These are phyloP conservation scores for Marasmius fiardii DNA, from an alignment of 1,284 basidiomycete species.

Conservation along the genomic window DNA sequence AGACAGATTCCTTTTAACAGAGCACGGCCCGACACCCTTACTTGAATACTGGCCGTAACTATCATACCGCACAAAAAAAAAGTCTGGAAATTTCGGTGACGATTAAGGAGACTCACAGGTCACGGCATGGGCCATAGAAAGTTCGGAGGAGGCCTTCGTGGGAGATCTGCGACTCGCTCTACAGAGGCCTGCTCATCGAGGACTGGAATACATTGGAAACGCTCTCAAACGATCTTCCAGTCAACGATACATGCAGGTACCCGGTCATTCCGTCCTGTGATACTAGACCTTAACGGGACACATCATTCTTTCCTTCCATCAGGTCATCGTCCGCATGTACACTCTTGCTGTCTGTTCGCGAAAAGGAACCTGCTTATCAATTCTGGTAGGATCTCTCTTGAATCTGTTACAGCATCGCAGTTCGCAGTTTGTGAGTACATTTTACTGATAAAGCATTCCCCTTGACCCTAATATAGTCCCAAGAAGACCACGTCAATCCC, in stretches of 20 bases:
- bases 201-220: no score
- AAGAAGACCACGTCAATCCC: not conserved
- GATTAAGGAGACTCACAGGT: constrained; percentile 12
- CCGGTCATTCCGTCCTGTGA: not conserved
- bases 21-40: constrained; percentile 10
- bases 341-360: not conserved
- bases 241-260: not conserved
- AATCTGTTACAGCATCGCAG: constrained; percentile 1
- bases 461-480: not conserved
- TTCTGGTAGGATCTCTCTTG: not conserved
- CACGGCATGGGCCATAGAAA: constrained; percentile 11
- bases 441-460: not conserved
- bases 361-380: not conserved
- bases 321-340: constrained; percentile 7
- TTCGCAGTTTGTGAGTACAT: not conserved
- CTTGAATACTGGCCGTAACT: constrained; percentile 3
- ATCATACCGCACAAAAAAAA: constrained; percentile 4
- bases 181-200: no score
- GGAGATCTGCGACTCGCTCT: not conserved
- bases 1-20: constrained; percentile 11
- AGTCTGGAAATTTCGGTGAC: constrained; percentile 12
- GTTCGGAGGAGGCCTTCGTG: constrained; percentile 7
- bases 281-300: constrained; percentile 13
- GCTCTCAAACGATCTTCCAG: no score
- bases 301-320: constrained; percentile 9